Evolutionary conservation across 148 eudicot genomes (phyloP).

Genomic region (Selenicereus undatus): DNA sequence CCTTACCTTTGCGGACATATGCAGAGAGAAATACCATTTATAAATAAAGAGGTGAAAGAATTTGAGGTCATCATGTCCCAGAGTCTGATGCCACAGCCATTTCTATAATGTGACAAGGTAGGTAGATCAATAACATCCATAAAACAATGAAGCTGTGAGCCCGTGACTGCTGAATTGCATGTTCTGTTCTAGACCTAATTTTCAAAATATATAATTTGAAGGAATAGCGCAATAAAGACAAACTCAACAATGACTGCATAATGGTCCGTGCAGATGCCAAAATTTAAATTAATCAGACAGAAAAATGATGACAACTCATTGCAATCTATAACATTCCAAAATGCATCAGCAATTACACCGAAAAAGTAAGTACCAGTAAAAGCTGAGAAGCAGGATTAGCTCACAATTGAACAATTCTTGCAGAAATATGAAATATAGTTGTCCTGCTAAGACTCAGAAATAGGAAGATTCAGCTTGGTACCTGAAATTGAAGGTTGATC

Average conservation of each 20-base stretch:
- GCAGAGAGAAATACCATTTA: background rate
- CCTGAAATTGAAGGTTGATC: constrained; percentile 68
- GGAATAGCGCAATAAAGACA: background rate
- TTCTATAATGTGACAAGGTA: background rate
- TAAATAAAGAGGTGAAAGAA: background rate
- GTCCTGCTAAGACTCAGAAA: background rate
- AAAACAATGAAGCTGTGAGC: background rate
- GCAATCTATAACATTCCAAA: background rate
- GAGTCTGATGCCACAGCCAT: background rate
- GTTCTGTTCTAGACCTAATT: background rate
- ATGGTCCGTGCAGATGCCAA: background rate
- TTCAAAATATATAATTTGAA: background rate
- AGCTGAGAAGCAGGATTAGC: background rate
- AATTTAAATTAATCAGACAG: background rate
- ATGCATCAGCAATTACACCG: background rate
- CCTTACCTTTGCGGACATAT: too few relatives aligned
- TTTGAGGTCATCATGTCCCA: background rate
- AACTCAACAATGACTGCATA: background rate
- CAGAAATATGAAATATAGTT: too few relatives aligned
- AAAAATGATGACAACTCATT: background rate
- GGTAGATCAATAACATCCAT: background rate
- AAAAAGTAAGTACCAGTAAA: background rate
- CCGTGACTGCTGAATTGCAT: background rate
- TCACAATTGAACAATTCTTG: background rate
- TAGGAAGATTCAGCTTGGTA: constrained; percentile 18